Evolutionary conservation across 2,329 filamentous ascomycete genomes (phyloP).

Genomic region (Acephala macrosclerotiorum): DNA sequence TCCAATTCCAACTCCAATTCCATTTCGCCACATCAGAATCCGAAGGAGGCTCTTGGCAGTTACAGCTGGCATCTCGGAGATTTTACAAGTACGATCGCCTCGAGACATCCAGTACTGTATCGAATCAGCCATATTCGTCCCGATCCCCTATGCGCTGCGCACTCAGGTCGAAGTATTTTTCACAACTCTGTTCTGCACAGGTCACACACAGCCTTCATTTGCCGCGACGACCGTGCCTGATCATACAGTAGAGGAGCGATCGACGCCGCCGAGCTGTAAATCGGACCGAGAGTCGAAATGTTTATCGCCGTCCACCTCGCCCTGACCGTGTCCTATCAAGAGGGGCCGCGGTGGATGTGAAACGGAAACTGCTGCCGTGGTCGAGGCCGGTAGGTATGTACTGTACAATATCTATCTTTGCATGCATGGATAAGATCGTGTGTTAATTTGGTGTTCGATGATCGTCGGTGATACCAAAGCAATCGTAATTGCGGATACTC

Average conservation of each 20-base stretch:
- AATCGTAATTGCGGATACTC: no score
- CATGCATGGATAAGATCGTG: no score
- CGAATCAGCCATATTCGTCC: neutral
- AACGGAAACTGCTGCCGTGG: neutral
- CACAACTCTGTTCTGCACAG: neutral
- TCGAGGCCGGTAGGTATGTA: neutral
- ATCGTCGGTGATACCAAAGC: no score
- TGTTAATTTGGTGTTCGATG: no score
- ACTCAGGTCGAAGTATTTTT: neutral
- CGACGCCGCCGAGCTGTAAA: neutral
- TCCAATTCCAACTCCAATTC: neutral
- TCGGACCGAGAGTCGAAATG: neutral
- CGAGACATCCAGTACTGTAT: neutral
- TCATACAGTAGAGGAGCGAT: neutral
- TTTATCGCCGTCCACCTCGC: neutral
- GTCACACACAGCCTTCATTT: neutral
- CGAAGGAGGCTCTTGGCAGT: neutral
- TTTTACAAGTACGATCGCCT: neutral
- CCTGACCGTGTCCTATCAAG: neutral
- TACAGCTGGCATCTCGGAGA: constrained; percentile 3
- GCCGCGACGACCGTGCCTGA: neutral
- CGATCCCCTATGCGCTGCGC: neutral
- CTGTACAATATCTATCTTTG: no score
- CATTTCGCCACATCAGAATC: neutral
- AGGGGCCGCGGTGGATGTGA: neutral